These are phyloP conservation scores for Rhynchospora breviuscula DNA, from an alignment of 176 grass and related monocot genomes.

Conservation along the genomic window DNA sequence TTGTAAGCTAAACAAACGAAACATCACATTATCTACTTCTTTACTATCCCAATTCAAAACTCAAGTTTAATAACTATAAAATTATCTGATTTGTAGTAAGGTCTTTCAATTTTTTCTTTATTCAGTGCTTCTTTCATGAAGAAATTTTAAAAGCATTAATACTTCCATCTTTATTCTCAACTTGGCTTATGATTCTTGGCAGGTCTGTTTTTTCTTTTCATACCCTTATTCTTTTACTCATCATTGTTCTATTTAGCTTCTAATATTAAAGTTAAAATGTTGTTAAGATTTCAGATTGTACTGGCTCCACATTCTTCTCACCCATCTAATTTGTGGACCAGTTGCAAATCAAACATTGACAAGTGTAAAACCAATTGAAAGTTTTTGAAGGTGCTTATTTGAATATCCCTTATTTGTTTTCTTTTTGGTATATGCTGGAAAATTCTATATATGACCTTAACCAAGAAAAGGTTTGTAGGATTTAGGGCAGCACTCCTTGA, in stretches of 20 bases:
- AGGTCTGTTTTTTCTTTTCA: slow-evolving; percentile 33
- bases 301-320: slow-evolving; percentile 30
- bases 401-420: neutral
- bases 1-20: neutral
- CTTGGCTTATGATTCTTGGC: slow-evolving; percentile 54
- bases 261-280: neutral
- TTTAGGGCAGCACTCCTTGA: slow-evolving; percentile 63
- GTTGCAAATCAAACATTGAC: slow-evolving; percentile 35
- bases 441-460: slow-evolving; percentile 10
- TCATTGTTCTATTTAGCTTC: neutral
- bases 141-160: slow-evolving; percentile 47
- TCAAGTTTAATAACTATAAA: neutral
- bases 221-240: neutral
- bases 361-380: slow-evolving; percentile 40
- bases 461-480: slow-evolving; percentile 29
- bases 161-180: slow-evolving; percentile 55
- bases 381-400: slow-evolving; percentile 39
- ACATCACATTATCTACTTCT: neutral
- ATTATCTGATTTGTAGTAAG: neutral
- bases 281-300: slow-evolving; percentile 27
- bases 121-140: slow-evolving; percentile 39
- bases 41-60: neutral
- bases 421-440: neutral
- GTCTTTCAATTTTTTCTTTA: neutral
- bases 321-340: slow-evolving; percentile 24